Percentiles rank a stretch among this genome's conserved stretches.
phyloP scores from a whole-genome alignment of 257 asterid species.

The Solanum pimpinellifolium region DNA sequence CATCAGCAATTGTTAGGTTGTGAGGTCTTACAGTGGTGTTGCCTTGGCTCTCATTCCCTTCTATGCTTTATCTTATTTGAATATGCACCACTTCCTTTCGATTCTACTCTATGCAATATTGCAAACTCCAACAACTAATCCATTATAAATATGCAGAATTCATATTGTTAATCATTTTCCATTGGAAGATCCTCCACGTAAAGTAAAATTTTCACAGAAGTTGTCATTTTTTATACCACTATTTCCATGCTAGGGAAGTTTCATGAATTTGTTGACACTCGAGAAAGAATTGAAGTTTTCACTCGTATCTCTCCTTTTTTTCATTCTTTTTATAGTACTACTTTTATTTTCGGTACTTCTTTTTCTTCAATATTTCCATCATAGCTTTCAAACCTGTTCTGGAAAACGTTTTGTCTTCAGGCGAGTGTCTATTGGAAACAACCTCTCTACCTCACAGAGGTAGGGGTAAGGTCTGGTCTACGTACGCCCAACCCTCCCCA shows the following conservation, averaged over 20 bases:
- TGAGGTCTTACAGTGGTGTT: neutral
- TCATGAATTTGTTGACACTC: neutral
- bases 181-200: neutral
- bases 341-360: neutral
- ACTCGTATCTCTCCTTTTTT: neutral
- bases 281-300: neutral
- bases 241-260: neutral
- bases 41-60: neutral
- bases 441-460: neutral
- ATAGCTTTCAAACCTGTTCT: neutral
- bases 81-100: neutral
- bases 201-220: neutral
- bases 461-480: neutral
- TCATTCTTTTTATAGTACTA: neutral
- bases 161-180: neutral
- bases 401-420: neutral
- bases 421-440: neutral
- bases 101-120: neutral
- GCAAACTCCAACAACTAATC: neutral
- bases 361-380: neutral
- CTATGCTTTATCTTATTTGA: neutral
- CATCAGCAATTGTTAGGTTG: neutral
- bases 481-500: neutral
- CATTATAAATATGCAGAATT: neutral
- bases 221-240: neutral